Base-by-base conservation (phyloP, 2,329 filamentous ascomycete species). In the Cercospora zeae-maydis region DNA sequence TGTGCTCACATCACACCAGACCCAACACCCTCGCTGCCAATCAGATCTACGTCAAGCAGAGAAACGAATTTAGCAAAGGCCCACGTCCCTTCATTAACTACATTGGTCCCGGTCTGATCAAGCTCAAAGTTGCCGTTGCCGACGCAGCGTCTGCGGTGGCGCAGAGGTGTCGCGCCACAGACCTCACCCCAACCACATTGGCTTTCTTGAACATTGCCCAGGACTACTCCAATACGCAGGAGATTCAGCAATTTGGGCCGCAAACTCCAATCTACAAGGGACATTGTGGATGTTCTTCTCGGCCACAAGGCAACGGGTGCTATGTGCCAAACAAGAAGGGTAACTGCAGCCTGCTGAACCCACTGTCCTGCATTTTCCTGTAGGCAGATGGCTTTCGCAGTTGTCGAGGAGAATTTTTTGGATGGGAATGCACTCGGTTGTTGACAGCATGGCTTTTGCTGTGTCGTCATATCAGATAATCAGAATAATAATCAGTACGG, bases 171-270 rank as follows among this genome's bases (percentile, higher is more conserved):
- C 54, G 33, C 11, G 19, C 54, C 13, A 37, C 27, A 24, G 36
- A 58, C 11, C 33, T 62, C 13, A 62, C 59, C 13, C 52, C 59
- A 1, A 19, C 58, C 33, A 57, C 36, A 21, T 21, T 62, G 52
- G 53, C 52, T 1, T 58, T 62, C n/a, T 10, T 62, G 52, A 57
- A 45, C 31, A 58, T 62, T 7, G 53, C 30, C 4, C 59, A 57
- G 53, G 33, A 62, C 21, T 58, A 62, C 21, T 58, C 59, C 14
- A 58, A 62, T 10, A 51, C 59, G 9, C 59, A 62, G 31, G 59
- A 58, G 16, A 51, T 57, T 16, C 59, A 62, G 53, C 52, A 57
- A 24, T 62, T 62, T 27, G 59, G 53, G 11, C 51, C 37, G 13
- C 19, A 19, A 49, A 49, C 42, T 27, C 42, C 42, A 1, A 30